Base-by-base conservation (phyloP, 225 moss, liverwort and hornwort genomes). In the Rhytidiadelphus loreus region DNA sequence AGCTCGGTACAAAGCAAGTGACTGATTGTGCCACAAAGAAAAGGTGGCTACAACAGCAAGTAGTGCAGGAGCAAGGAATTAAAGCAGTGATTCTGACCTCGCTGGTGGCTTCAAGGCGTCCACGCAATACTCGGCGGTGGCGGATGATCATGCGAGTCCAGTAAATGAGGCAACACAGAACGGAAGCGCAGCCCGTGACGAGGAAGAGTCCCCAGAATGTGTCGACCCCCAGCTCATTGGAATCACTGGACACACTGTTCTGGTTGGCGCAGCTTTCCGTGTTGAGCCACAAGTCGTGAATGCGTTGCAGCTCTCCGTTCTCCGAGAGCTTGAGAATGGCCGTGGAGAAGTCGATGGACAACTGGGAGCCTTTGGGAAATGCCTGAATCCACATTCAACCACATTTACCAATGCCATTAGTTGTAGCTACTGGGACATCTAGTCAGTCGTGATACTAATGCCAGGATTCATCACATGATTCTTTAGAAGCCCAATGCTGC, bases 191-290 rank as follows among this genome's bases (percentile, higher is more conserved):
- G 12, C 98, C 98, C n/a, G 97, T 99, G 68, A 99, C 91, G n/a
- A 99, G 93, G 89, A 99, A 97, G 15, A 99, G 92, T 58, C 98
- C 97, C 98, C 98, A 99, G 80, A 97, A 99, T 7, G 94, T 89
- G 69, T 80, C 73, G 33, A 99, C 75, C 64, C 96, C 97, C 25
- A 97, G 93, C 92, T 96, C 86, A 37, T 93, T 94, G 65, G 95
- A 86, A 50, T 50, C 81, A 26, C 87, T 87, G 28, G 91, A 83
- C 52, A 93, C 61, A 37, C 85, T 52, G 8, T 82, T 93, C 33
- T 86, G 58, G 26, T 88, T 87, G 28, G 87, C 68, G 86, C 98
- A 99, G 80, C 88, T 87, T 20, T 93, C 85, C 24, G 86, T 69
- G 84, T 25, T 87, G 79, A 99, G 83, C 96, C 97, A 99, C 59